These are phyloP conservation scores for Schwanniomyces sp. DNA, from an alignment of 805 yeast genomes.

Conservation along the genomic window DNA sequence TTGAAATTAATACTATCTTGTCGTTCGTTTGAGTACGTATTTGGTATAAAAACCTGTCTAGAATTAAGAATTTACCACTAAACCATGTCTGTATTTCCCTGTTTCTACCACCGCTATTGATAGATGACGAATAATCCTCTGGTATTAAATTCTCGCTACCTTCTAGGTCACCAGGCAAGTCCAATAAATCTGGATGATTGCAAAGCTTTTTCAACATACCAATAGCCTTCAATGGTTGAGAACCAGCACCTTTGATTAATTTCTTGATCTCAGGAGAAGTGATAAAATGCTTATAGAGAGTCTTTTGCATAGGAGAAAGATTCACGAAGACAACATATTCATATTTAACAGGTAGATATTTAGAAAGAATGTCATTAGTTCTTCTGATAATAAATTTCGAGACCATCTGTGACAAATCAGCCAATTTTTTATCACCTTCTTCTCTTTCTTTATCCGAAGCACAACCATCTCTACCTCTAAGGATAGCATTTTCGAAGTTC, in stretches of 20 bases:
- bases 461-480: slow-evolving; percentile 84
- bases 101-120: slow-evolving; percentile 50
- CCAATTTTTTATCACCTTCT: slow-evolving; percentile 66
- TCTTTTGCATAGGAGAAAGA: slow-evolving; percentile 72
- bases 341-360: slow-evolving; percentile 91
- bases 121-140: slow-evolving; percentile 61
- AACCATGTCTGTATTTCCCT: slow-evolving; percentile 75
- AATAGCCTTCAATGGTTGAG: slow-evolving; percentile 88
- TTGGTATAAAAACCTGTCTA: slow-evolving; percentile 79
- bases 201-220: slow-evolving; percentile 87
- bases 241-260: slow-evolving; percentile 63
- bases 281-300: slow-evolving; percentile 70
- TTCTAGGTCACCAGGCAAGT: slow-evolving; percentile 73
- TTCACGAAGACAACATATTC: slow-evolving; percentile 96
- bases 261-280: slow-evolving; percentile 75
- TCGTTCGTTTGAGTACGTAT: slow-evolving; percentile 84
- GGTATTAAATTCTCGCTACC: slow-evolving; percentile 70
- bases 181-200: slow-evolving; percentile 86
- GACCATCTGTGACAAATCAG: slow-evolving; percentile 71
- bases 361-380: slow-evolving; percentile 90
- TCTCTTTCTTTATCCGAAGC: slow-evolving; percentile 78
- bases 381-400: slow-evolving; percentile 90
- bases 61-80: slow-evolving; percentile 83
- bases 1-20: slow-evolving; percentile 91
- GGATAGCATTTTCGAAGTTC: slow-evolving; percentile 77